These are phyloP conservation scores for Phylloporus sp. DNA, from an alignment of 768 basidiomycete species.

Conservation along the genomic window DNA sequence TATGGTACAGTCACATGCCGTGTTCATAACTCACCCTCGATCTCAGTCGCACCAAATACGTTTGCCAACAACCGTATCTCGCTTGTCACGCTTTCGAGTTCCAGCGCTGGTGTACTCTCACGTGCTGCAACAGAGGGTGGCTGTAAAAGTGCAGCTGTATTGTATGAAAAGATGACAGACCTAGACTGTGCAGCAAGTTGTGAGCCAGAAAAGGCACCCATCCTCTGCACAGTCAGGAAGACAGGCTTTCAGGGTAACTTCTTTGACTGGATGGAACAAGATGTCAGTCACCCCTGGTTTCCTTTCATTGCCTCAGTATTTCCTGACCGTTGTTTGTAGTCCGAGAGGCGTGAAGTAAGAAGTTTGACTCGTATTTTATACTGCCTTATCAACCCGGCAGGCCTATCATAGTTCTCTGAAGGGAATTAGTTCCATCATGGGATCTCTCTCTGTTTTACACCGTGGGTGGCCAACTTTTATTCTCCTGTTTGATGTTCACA, in stretches of 20 bases:
- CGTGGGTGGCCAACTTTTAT: constrained; percentile 8
- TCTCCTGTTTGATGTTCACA: neutral
- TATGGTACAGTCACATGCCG: neutral
- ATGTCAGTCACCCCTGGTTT: constrained; percentile 19
- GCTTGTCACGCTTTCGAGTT: constrained; percentile 19
- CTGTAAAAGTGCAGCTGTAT: constrained; percentile 8
- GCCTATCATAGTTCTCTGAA: constrained; percentile 23
- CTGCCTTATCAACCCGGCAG: constrained; percentile 1
- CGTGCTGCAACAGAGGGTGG: constrained; percentile 9
- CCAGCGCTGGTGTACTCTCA: constrained; percentile 6
- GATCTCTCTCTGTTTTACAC: constrained; percentile 14
- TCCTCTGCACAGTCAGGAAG: constrained; percentile 18
- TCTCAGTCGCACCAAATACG: constrained; percentile 20
- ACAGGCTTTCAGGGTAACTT: constrained; percentile 13
- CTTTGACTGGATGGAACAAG: constrained; percentile 22
- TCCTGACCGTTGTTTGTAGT: constrained; percentile 5
- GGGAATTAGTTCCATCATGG: constrained; percentile 19
- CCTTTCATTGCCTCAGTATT: too few species aligned
- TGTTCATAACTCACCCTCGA: neutral
- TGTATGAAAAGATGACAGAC: constrained; percentile 26
- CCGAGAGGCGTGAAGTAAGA: constrained; percentile 15
- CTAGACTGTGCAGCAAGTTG: constrained; percentile 23
- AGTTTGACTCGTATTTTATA: too few species aligned
- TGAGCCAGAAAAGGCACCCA: constrained; percentile 18
- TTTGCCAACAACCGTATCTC: constrained; percentile 37